phyloP scores from a whole-genome alignment of 768 basidiomycete species.

The Macrocybe gigantea region DNA sequence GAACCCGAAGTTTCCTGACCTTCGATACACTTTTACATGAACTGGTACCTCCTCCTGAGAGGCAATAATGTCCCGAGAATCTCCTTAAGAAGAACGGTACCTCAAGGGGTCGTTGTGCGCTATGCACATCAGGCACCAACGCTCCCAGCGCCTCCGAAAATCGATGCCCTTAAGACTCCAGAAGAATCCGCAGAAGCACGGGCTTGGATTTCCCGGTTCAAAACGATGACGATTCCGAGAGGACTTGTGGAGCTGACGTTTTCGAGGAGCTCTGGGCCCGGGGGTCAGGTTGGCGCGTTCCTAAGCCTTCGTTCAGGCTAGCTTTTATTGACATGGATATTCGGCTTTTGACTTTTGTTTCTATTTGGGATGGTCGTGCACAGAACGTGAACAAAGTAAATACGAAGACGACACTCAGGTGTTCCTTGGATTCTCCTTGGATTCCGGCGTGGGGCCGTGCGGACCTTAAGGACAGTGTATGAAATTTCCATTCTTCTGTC shows the following conservation, averaged over 20 bases:
- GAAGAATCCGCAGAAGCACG: conserved; percentile 43
- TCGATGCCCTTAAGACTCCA: conserved; percentile 27
- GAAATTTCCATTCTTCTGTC: conserved; percentile 13
- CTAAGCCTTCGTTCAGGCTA: neutral
- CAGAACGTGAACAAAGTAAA: conserved; percentile 91
- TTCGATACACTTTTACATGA: no score
- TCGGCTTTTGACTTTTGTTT: no score
- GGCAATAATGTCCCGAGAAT: no score
- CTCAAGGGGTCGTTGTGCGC: no score
- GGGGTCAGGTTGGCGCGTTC: conserved; percentile 58
- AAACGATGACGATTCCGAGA: conserved; percentile 37
- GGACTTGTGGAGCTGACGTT: conserved; percentile 58
- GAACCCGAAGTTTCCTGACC: no score
- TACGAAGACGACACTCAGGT: conserved; percentile 69
- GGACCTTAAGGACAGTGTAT: conserved; percentile 41
- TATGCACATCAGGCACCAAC: neutral
- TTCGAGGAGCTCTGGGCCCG: conserved; percentile 78
- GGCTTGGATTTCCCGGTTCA: conserved; percentile 50
- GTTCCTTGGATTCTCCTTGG: conserved; percentile 53
- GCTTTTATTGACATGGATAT: neutral
- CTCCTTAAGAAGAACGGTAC: no score
- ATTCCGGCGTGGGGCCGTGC: conserved; percentile 63
- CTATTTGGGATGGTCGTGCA: neutral
- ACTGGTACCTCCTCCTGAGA: no score
- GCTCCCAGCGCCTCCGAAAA: conserved; percentile 38